Evolutionary conservation across 148 eudicot genomes (phyloP).

Genomic region (Amaranthus palmeri): DNA sequence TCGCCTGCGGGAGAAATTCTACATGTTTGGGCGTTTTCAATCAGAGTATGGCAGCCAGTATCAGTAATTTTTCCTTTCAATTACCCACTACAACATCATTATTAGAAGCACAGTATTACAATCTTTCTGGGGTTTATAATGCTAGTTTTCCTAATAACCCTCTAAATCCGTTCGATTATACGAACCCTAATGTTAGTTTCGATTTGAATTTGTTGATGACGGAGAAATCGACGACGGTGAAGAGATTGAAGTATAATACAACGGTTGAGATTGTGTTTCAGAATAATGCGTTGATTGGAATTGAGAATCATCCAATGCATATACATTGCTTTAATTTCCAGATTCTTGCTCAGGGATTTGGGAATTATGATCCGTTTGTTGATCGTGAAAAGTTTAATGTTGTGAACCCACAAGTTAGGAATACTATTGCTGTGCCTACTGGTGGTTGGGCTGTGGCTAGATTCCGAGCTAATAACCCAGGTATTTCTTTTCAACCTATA

Average conservation of each 20-base stretch:
- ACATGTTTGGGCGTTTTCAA: slow-evolving; percentile 42
- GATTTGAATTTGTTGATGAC: slow-evolving; percentile 33
- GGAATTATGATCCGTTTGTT: slow-evolving; percentile 36
- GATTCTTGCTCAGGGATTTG: slow-evolving; percentile 69
- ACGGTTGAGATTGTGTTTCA: slow-evolving; percentile 66
- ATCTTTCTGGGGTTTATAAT: slow-evolving; percentile 43
- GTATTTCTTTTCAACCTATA: slow-evolving; percentile 14
- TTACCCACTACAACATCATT: slow-evolving; percentile 40
- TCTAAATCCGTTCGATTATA: slow-evolving; percentile 46
- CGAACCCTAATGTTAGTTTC: slow-evolving; percentile 30
- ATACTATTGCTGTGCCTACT: slow-evolving; percentile 64
- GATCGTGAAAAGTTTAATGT: slow-evolving; percentile 47
- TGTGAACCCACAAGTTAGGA: slow-evolving; percentile 55
- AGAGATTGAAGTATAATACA: slow-evolving; percentile 45
- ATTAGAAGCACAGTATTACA: slow-evolving; percentile 42
- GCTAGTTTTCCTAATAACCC: slow-evolving; percentile 51
- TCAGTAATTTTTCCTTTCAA: slow-evolving; percentile 52
- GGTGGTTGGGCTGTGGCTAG: slow-evolving; percentile 68
- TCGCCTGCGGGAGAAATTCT: slow-evolving; percentile 37
- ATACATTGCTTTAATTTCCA: slow-evolving; percentile 65
- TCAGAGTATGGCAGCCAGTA: slow-evolving; percentile 41
- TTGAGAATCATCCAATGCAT: slow-evolving; percentile 78
- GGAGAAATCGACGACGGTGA: slow-evolving; percentile 44
- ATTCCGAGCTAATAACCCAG: slow-evolving; percentile 64
- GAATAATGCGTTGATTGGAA: slow-evolving; percentile 37